These are phyloP conservation scores for Aspergillus ochraceus DNA, from an alignment of 2,329 filamentous ascomycete genomes.

Conservation along the genomic window DNA sequence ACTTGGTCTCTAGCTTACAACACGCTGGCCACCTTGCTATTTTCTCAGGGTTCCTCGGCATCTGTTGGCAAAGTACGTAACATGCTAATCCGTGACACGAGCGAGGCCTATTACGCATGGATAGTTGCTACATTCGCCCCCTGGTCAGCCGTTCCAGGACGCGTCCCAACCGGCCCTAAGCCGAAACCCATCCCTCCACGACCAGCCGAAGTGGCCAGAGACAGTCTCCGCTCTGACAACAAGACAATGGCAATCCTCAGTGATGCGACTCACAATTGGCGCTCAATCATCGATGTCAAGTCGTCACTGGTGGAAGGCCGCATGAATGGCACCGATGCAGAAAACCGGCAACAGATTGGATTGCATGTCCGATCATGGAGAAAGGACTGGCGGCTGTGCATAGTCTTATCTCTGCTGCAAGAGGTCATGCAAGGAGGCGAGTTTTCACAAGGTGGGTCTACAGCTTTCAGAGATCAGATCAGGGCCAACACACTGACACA, in stretches of 20 bases:
- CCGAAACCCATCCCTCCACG: conserved; percentile 59
- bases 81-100: conserved; percentile 60
- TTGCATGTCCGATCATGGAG: conserved; percentile 36
- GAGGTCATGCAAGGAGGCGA: conserved; percentile 37
- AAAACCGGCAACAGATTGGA: conserved; percentile 39
- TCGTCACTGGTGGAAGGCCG: conserved; percentile 26
- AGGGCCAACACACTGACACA: conserved; percentile 15
- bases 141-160: conserved; percentile 59
- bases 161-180: conserved; percentile 39
- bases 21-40: conserved; percentile 56
- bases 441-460: conserved; percentile 33
- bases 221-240: conserved; percentile 78
- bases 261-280: conserved; percentile 62
- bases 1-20: conserved; percentile 67
- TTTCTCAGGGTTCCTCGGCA: conserved; percentile 37
- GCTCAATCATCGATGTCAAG: conserved; percentile 65
- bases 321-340: conserved; percentile 30
- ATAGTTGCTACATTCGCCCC: conserved; percentile 72
- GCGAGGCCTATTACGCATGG: conserved; percentile 75
- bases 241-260: conserved; percentile 69
- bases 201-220: conserved; percentile 65
- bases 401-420: conserved; percentile 41
- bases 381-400: conserved; percentile 41
- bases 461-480: background rate
- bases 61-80: conserved; percentile 34